Percentiles rank a stretch among this genome's conserved stretches.
phyloP scores from a whole-genome alignment of 305 asterid species.

The Fraxinus sp. region DNA sequence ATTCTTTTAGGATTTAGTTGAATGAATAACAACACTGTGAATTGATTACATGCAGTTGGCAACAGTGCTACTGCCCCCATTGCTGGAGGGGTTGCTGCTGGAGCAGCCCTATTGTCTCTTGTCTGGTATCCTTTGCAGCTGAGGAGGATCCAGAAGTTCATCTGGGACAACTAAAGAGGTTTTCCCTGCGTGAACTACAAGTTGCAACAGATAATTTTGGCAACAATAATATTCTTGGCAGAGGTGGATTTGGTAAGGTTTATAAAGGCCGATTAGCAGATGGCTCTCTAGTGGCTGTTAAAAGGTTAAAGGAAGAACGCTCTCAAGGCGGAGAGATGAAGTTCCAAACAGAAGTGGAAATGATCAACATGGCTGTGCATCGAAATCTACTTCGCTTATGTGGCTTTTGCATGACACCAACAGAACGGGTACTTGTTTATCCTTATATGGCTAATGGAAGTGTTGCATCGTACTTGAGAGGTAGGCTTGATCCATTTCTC shows the following conservation, averaged over 20 bases:
- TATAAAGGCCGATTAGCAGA: conserved; percentile 52
- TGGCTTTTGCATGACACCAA: conserved; percentile 87
- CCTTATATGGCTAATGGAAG: conserved; percentile 86
- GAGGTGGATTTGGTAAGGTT: conserved; percentile 84
- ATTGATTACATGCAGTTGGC: conserved; percentile 41
- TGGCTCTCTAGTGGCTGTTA: conserved; percentile 75
- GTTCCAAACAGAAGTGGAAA: conserved; percentile 86
- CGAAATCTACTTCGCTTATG: conserved; percentile 72
- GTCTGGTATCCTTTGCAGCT: conserved; percentile 41
- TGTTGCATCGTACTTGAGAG: conserved; percentile 87
- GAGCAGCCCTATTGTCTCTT: conserved; percentile 6
- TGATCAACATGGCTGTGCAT: conserved; percentile 83
- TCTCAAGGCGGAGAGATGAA: conserved; percentile 75
- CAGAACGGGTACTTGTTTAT: conserved; percentile 82
- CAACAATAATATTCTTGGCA: conserved; percentile 58
- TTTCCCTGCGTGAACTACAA: conserved; percentile 73
- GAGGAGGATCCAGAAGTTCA: conserved; percentile 91
- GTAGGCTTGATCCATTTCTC: conserved; percentile 32
- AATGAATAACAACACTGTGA: not conserved
- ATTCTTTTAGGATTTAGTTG: too few relatives aligned
- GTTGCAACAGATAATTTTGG: conserved; percentile 74
- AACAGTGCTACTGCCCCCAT: conserved; percentile 66
- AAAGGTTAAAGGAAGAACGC: conserved; percentile 80
- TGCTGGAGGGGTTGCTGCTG: conserved; percentile 89
- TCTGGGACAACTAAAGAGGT: conserved; percentile 78